Percentiles rank a stretch among this genome's conserved stretches.
Evolutionary conservation across 2,329 filamentous ascomycete genomes (phyloP).

Genomic region (Dothistroma pini): DNA sequence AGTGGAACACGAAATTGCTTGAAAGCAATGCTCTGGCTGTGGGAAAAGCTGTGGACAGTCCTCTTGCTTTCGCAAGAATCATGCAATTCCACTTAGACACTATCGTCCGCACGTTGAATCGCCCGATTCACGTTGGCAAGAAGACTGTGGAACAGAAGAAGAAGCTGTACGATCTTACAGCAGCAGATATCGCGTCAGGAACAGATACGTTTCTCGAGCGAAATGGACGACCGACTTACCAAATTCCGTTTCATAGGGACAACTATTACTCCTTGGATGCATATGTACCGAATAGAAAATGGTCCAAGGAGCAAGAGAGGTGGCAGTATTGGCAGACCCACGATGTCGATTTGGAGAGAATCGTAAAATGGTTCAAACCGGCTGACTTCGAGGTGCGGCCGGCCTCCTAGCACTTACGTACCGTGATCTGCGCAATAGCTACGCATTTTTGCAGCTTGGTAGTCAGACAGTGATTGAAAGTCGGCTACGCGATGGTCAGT

Average conservation of each 20-base stretch:
- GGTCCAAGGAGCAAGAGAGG: conserved; percentile 43
- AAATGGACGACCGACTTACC: conserved; percentile 49
- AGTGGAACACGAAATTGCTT: conserved; percentile 51
- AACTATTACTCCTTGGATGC: conserved; percentile 58
- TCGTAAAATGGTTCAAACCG: conserved; percentile 9
- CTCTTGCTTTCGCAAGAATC: conserved; percentile 51
- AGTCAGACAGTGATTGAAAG: no score
- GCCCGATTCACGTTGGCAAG: conserved; percentile 30
- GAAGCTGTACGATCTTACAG: conserved; percentile 45
- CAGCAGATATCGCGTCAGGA: conserved; percentile 44
- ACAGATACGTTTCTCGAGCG: conserved; percentile 52
- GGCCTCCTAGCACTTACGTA: neutral
- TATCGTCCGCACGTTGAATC: conserved; percentile 44
- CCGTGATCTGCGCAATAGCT: neutral
- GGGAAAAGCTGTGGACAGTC: conserved; percentile 44
- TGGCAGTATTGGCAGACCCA: conserved; percentile 51
- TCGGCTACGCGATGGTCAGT: neutral
- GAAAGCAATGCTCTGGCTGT: conserved; percentile 45
- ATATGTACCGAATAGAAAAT: conserved; percentile 55
- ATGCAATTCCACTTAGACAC: conserved; percentile 49
- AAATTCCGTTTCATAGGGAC: conserved; percentile 55
- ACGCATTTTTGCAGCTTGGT: no score
- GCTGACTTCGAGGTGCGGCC: neutral
- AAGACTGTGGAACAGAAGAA: conserved; percentile 14
- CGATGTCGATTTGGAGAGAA: conserved; percentile 39